These are phyloP conservation scores for Lecanicillium sp. DNA, from an alignment of 2,329 filamentous ascomycete species.

Conservation along the genomic window DNA sequence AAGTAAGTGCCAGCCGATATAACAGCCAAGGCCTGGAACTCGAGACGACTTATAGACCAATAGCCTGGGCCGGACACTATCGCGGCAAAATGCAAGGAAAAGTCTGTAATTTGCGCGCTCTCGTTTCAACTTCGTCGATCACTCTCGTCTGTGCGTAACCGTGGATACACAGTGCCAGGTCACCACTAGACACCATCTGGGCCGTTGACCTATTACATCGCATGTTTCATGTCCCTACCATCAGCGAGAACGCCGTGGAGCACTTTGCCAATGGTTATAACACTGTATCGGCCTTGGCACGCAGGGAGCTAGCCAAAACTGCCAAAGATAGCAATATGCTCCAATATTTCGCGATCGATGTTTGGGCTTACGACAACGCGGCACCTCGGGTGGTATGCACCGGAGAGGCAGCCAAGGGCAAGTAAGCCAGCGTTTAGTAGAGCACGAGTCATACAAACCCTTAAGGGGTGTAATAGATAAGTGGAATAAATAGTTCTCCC, in stretches of 20 bases:
- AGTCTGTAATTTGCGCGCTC: slow-evolving; percentile 63
- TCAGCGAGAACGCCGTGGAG: slow-evolving; percentile 54
- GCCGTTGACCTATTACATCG: slow-evolving; percentile 62
- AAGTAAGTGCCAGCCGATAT: slow-evolving; percentile 23
- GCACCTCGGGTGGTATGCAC: slow-evolving; percentile 57
- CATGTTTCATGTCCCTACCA: slow-evolving; percentile 54
- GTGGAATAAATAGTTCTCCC: too few relatives aligned
- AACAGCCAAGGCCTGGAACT: neutral
- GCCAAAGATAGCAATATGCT: slow-evolving; percentile 55
- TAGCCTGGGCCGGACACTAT: slow-evolving; percentile 63
- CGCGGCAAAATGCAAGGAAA: slow-evolving; percentile 57
- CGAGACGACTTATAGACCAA: neutral
- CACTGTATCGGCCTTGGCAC: slow-evolving; percentile 47
- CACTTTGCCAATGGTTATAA: slow-evolving; percentile 57
- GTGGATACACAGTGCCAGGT: slow-evolving; percentile 57
- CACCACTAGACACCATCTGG: slow-evolving; percentile 56
- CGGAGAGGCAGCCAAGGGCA: slow-evolving; percentile 30
- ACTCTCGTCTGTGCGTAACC: slow-evolving; percentile 53
- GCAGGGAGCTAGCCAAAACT: slow-evolving; percentile 38
- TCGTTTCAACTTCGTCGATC: slow-evolving; percentile 53
- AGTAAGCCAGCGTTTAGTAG: neutral
- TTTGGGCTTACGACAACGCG: slow-evolving; percentile 59
- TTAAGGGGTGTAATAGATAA: too few relatives aligned
- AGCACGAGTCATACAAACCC: too few relatives aligned
- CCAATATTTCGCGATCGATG: slow-evolving; percentile 64